Conservation (phyloP, 768 basidiomycete genomes). For the Collybia nuda region DNA sequence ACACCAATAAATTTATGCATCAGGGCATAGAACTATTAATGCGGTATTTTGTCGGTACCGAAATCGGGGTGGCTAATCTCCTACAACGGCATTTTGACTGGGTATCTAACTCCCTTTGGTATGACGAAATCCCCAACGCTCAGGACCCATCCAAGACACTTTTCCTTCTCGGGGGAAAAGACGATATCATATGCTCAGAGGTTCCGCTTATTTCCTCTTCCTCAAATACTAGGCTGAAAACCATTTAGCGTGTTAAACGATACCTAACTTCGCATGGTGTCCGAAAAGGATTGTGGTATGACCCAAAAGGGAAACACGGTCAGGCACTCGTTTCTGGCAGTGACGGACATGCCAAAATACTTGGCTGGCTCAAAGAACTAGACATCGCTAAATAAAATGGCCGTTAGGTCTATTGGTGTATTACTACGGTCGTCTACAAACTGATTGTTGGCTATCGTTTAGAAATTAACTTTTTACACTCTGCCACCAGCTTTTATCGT, state of each 20-base stretch:
- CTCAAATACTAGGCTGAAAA: not conserved
- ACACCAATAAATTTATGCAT: constrained; percentile 3
- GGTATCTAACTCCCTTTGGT: constrained; percentile 87
- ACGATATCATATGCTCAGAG: constrained; percentile 73
- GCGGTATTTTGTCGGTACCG: constrained; percentile 85
- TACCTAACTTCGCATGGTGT: constrained; percentile 80
- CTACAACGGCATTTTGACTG: constrained; percentile 84
- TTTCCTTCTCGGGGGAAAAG: constrained; percentile 82
- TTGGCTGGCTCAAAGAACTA: constrained; percentile 57
- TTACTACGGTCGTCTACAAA: not conserved
- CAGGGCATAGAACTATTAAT: constrained; percentile 80
- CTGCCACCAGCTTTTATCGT: not conserved
- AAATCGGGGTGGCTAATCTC: constrained; percentile 85
- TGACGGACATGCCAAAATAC: constrained; percentile 52
- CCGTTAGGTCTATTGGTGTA: not conserved
- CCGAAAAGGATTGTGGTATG: constrained; percentile 61
- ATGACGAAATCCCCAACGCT: constrained; percentile 85
- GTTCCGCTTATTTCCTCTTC: constrained; percentile 35
- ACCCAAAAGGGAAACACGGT: constrained; percentile 64
- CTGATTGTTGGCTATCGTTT: not conserved
- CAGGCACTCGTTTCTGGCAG: constrained; percentile 54
- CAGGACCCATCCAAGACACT: constrained; percentile 62
- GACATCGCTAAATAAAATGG: not conserved
- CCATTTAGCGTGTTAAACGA: constrained; percentile 58
- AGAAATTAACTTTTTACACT: not conserved